Base-by-base conservation (phyloP, 1,284 basidiomycete genomes). In the Naganishia sp. region DNA sequence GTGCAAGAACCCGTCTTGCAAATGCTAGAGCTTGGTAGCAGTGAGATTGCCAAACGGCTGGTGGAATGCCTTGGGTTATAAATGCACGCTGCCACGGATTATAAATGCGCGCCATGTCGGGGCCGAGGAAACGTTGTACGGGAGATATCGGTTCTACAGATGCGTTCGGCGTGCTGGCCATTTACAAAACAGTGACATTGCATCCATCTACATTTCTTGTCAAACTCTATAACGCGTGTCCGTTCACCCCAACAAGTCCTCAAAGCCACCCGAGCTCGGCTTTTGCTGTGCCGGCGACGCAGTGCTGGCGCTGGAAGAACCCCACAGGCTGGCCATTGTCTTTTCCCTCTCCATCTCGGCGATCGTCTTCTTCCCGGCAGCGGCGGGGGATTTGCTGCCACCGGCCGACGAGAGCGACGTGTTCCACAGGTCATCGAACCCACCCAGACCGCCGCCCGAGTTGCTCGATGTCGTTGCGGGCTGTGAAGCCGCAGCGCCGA, bases 351-450 rank as follows among this genome's bases (percentile, higher is more conserved):
- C 88, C 72, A 94, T 76, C 74, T 92, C 91, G 76, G 88, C 89
- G 71, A 94, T 94, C 51, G 87, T 90, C 83, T 92, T 94, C 21
- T 67, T 61, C 31, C 39, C 65, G 71, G 76, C 3, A 18, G 67
- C 70, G 15, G 65, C 68, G 39, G 64, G 60, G 31, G 41, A 61
- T 71, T 76, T 35, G 66, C 67, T 6, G n/a, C 67, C 67, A 32
- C 77, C 67, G 74, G 75, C 57, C 2, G 81, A 75, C 41, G 89
- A 88, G 23, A 95, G 84, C 1, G 90, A 91, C 81, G 93, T 84
- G 21, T 86, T 86, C 90, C 92, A 97, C 67, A 97, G 80, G 76
- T 97, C 94, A 72, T 95, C 94, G 74, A 97, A 97, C 62, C 75
- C 76, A 41, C 73, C 73, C 71, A 42, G 69, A 52, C 15, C 63